These are phyloP conservation scores for Mortierella hygrophila DNA, from an alignment of 192 early-diverging fungal species.

Conservation along the genomic window DNA sequence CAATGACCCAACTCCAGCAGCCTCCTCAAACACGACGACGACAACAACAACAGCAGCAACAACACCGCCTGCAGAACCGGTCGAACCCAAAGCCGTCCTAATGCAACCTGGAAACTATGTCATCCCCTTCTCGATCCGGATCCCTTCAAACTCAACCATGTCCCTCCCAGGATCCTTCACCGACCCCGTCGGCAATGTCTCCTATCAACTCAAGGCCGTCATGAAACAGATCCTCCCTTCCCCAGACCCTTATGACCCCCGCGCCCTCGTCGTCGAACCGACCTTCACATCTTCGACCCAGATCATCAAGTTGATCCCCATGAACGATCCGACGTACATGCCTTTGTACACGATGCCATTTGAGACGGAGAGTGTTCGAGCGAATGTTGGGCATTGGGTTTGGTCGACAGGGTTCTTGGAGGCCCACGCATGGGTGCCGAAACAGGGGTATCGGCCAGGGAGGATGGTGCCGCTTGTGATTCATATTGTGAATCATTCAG, in stretches of 20 bases:
- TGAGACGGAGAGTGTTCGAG: constrained; percentile 45
- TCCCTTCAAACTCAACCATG: constrained; percentile 38
- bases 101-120: constrained; percentile 56
- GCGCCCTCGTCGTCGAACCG: constrained; percentile 34
- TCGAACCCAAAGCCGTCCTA: constrained; percentile 49
- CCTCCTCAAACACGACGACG: not conserved
- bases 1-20: not conserved
- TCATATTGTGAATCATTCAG: constrained; percentile 55
- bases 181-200: constrained; percentile 36
- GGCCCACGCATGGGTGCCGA: constrained; percentile 49
- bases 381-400: constrained; percentile 52
- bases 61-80: constrained; percentile 13
- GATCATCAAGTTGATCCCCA: constrained; percentile 47
- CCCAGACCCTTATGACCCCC: constrained; percentile 36
- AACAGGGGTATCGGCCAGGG: constrained; percentile 52
- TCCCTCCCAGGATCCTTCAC: constrained; percentile 53
- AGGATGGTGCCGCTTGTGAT: constrained; percentile 47
- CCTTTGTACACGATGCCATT: constrained; percentile 41
- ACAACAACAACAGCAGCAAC: constrained; percentile 9
- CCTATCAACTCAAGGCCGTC: constrained; percentile 45
- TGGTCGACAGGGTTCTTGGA: constrained; percentile 56
- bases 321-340: constrained; percentile 49
- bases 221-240: constrained; percentile 54
- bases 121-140: constrained; percentile 54
- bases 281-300: constrained; percentile 39